Evolutionary conservation across 129 eudicot species (phyloP).

Genomic region (Flaveria brownii): DNA sequence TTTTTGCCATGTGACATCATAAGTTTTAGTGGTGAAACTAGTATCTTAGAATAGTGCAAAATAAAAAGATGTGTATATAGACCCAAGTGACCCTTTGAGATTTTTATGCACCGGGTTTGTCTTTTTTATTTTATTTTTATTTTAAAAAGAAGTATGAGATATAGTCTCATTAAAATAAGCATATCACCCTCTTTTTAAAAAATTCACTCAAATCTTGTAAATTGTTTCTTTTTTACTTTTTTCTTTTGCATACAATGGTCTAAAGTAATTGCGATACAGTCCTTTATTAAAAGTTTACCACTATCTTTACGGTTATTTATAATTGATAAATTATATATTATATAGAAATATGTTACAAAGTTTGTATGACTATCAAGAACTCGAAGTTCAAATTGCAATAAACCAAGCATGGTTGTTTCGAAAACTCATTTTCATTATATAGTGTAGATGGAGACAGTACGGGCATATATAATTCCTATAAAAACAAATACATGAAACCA

Average conservation of each 20-base stretch:
- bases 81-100: too few species aligned
- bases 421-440: background rate
- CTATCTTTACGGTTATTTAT: too few species aligned
- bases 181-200: background rate
- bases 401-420: conserved; percentile 17
- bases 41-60: too few species aligned
- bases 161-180: background rate
- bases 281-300: too few species aligned
- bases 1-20: too few species aligned
- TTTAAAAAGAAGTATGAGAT: background rate
- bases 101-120: too few species aligned
- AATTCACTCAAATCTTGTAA: conserved; percentile 9
- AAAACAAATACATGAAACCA: conserved; percentile 25
- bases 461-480: conserved; percentile 15
- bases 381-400: conserved; percentile 17
- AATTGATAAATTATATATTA: too few species aligned
- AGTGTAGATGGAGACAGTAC: conserved; percentile 20
- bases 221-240: conserved; percentile 1
- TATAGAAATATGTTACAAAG: too few species aligned
- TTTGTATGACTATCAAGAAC: background rate
- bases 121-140: too few species aligned
- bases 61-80: too few species aligned
- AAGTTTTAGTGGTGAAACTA: too few species aligned
- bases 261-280: background rate
- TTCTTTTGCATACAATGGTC: conserved; percentile 10